phyloP scores from a whole-genome alignment of 2,329 filamentous ascomycete species.

The Pseudogymnoascus sp. region DNA sequence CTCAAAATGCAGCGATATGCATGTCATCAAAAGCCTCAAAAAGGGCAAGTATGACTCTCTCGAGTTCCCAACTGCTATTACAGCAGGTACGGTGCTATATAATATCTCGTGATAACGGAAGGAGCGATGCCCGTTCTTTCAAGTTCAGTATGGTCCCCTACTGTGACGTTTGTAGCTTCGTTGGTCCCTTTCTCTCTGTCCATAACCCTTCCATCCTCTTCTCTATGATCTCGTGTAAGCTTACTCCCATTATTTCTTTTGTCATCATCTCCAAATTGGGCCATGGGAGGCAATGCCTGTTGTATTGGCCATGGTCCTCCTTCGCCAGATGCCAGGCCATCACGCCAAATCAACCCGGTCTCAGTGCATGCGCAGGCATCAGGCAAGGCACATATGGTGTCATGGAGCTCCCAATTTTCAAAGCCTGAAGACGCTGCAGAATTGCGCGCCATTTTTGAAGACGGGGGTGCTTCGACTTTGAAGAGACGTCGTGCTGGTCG shows the following conservation, averaged over 20 bases:
- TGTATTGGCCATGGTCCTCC: slow-evolving; percentile 23
- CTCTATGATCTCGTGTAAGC: not conserved
- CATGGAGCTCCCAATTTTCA: slow-evolving; percentile 17
- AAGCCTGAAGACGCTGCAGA: slow-evolving; percentile 17
- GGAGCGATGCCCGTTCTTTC: not conserved
- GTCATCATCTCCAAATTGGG: not conserved
- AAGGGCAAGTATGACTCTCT: not conserved
- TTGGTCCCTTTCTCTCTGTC: not conserved
- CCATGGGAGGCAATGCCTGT: slow-evolving; percentile 13
- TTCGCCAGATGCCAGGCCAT: slow-evolving; percentile 23
- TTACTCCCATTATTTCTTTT: not conserved
- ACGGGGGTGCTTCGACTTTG: slow-evolving; percentile 32
- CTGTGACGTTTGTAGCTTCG: not conserved
- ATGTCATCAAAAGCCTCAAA: not conserved
- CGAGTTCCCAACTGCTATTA: not conserved
- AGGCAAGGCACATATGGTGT: not conserved
- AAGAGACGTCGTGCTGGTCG: slow-evolving; percentile 38
- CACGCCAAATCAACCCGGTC: slow-evolving; percentile 17
- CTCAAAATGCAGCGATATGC: not conserved
- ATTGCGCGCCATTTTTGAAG: slow-evolving; percentile 21
- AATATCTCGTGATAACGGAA: not conserved
- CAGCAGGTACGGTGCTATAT: not conserved
- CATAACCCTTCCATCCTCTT: not conserved
- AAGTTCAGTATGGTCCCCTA: not conserved
- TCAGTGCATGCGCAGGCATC: slow-evolving; percentile 7